Percentiles rank a stretch among this genome's conserved stretches.
These are phyloP conservation scores for Pogostemon cablin DNA, from an alignment of 257 asterid species.

Conservation along the genomic window DNA sequence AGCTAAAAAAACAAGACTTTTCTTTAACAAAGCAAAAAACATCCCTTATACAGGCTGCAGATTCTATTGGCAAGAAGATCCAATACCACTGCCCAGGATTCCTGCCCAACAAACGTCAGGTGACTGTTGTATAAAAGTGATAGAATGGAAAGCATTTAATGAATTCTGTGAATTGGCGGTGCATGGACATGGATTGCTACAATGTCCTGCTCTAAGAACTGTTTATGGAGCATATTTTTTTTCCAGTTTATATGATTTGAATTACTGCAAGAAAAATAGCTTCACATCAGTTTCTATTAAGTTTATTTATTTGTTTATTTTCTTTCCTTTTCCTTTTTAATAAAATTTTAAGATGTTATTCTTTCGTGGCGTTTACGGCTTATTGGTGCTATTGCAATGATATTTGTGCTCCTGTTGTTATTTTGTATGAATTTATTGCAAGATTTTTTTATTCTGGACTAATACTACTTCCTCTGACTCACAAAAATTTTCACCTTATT, in stretches of 20 bases:
- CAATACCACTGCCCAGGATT: conserved; percentile 91
- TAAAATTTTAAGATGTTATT: conserved; percentile 14
- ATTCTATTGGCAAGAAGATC: conserved; percentile 87
- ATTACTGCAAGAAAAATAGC: background rate
- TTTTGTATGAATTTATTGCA: conserved; percentile 8
- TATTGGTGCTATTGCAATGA: conserved; percentile 14
- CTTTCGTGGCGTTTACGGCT: conserved; percentile 15
- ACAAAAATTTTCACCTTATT: too few species aligned
- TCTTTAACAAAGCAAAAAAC: conserved; percentile 74
- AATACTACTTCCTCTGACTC: background rate
- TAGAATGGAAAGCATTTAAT: conserved; percentile 22
- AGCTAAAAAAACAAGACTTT: conserved; percentile 85
- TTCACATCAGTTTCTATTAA: background rate
- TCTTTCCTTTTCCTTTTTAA: background rate
- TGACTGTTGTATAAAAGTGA: conserved; percentile 42
- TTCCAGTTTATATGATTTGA: background rate
- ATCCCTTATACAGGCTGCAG: conserved; percentile 81
- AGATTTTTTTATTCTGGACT: conserved; percentile 8
- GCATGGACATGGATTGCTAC: background rate
- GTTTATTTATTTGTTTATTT: conserved; percentile 4
- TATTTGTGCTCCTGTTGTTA: conserved; percentile 5
- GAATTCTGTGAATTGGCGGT: conserved; percentile 15
- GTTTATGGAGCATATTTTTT: conserved; percentile 12
- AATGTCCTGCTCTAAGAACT: conserved; percentile 11
- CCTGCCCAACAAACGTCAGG: conserved; percentile 95